Conservation (phyloP, 768 basidiomycete genomes). For the Hydnomerulius pinastri region DNA sequence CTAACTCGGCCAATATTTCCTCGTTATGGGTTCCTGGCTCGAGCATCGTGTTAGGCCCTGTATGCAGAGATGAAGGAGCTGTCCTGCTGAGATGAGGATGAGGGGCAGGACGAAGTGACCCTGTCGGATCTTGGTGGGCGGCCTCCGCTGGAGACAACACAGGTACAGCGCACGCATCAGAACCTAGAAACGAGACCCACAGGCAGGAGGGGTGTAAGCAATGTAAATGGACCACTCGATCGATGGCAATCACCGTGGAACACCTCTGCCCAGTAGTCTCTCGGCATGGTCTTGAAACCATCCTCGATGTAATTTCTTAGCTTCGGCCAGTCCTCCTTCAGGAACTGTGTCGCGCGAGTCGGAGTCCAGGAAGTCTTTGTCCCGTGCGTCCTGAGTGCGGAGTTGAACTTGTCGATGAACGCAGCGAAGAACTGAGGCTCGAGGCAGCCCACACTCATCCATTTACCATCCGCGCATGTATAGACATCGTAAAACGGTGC, state of each 20-base stretch:
- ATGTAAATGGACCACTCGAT: background rate
- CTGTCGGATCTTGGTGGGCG: slow-evolving; percentile 39
- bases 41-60: slow-evolving; percentile 25
- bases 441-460: slow-evolving; percentile 77
- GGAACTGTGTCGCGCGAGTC: slow-evolving; percentile 42
- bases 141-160: slow-evolving; percentile 69
- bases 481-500: slow-evolving; percentile 80
- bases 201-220: too few species aligned
- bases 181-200: slow-evolving; percentile 41
- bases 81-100: slow-evolving; percentile 50
- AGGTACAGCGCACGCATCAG: slow-evolving; percentile 72
- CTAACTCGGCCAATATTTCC: slow-evolving; percentile 54
- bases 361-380: slow-evolving; percentile 58
- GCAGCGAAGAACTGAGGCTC: slow-evolving; percentile 71
- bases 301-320: slow-evolving; percentile 56
- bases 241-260: slow-evolving; percentile 54
- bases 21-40: slow-evolving; percentile 55
- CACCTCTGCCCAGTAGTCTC: slow-evolving; percentile 68
- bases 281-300: slow-evolving; percentile 61
- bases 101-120: slow-evolving; percentile 45
- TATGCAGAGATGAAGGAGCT: slow-evolving; percentile 20
- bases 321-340: slow-evolving; percentile 56
- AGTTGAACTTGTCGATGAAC: slow-evolving; percentile 58
- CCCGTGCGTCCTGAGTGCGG: slow-evolving; percentile 45
- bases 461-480: slow-evolving; percentile 67